A percentile compares a stretch with the other conserved stretches of the same genome.
Conservation (phyloP, 139 green algal species). For the Chlorella sp. region DNA sequence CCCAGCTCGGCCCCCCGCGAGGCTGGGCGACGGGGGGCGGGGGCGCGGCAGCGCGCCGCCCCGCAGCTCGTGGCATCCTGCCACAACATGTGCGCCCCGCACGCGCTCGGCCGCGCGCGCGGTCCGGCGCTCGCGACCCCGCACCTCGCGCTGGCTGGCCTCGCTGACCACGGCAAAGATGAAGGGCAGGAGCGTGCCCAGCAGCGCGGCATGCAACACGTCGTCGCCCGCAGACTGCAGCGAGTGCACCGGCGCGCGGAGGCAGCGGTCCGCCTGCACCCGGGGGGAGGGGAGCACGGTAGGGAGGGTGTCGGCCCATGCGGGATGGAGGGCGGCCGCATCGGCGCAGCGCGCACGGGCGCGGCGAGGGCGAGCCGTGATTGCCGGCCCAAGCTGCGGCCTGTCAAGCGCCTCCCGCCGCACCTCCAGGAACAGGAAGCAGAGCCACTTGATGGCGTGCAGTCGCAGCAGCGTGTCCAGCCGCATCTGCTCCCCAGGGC, state of each 20-base stretch:
- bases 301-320: too few relatives aligned
- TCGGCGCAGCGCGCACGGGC: too few relatives aligned
- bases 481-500: slow-evolving; percentile 15
- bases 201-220: background rate
- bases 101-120: background rate
- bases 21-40: too few relatives aligned
- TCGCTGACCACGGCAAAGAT: slow-evolving; percentile 6
- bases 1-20: background rate
- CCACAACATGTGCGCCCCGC: background rate
- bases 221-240: too few relatives aligned
- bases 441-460: slow-evolving; percentile 30
- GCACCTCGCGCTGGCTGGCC: background rate
- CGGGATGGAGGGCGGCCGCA: too few relatives aligned
- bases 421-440: slow-evolving; percentile 24
- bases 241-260: too few relatives aligned
- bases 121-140: background rate
- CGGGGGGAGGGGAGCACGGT: background rate
- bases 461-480: slow-evolving; percentile 29
- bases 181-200: slow-evolving; percentile 30
- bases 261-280: too few relatives aligned
- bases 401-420: too few relatives aligned
- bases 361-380: too few relatives aligned
- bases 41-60: too few relatives aligned
- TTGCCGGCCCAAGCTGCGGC: background rate
- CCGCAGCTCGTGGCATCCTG: background rate